These are phyloP conservation scores for Candida pseudofarinosa DNA, from an alignment of 805 yeast species.

Conservation along the genomic window DNA sequence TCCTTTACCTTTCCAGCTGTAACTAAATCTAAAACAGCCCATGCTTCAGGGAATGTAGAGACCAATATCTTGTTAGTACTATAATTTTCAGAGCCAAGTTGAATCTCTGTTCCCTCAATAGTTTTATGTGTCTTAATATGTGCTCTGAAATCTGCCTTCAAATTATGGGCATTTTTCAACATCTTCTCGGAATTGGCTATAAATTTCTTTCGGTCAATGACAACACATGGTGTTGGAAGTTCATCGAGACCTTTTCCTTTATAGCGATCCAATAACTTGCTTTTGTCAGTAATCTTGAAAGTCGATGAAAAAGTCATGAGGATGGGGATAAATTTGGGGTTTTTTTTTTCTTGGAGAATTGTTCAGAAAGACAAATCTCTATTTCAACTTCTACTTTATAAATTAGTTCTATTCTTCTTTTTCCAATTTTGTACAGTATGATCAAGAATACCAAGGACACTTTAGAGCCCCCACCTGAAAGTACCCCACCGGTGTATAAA, in stretches of 20 bases:
- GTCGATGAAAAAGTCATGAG: no score
- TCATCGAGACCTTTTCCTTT: slow-evolving; percentile 42
- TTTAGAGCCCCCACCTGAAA: neutral
- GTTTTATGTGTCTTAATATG: slow-evolving; percentile 78
- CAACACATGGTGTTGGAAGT: slow-evolving; percentile 58
- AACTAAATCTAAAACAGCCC: slow-evolving; percentile 43
- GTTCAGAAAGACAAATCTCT: no score
- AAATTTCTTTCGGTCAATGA: slow-evolving; percentile 25
- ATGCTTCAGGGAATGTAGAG: slow-evolving; percentile 66
- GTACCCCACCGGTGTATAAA: neutral
- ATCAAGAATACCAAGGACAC: no score
- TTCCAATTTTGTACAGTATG: no score
- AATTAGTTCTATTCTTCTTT: no score
- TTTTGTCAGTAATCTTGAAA: slow-evolving; percentile 25
- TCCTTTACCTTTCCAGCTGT: slow-evolving; percentile 34
- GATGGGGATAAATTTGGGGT: no score
- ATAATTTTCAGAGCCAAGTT: slow-evolving; percentile 38
- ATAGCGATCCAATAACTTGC: slow-evolving; percentile 15
- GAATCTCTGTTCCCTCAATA: slow-evolving; percentile 51
- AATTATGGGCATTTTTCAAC: slow-evolving; percentile 40
- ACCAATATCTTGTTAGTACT: slow-evolving; percentile 53
- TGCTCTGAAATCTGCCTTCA: slow-evolving; percentile 53
- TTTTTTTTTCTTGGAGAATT: no score
- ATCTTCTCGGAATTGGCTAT: slow-evolving; percentile 39
- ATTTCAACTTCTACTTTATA: neutral